Evolutionary conservation across 768 basidiomycete species (phyloP).

Genomic region (Lactarius sanguifluus): DNA sequence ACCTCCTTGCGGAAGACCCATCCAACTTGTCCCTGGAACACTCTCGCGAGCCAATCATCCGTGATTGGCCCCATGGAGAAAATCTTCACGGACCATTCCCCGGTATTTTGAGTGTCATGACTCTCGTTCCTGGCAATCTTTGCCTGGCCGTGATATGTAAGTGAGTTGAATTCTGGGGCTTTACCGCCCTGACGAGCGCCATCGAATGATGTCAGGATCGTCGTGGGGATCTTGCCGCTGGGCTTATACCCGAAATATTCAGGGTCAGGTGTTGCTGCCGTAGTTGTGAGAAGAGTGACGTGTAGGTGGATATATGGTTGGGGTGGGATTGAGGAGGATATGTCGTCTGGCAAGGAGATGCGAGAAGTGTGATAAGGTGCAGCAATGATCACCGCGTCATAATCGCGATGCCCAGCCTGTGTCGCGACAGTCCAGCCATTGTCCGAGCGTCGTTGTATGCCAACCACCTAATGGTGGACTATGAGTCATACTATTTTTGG

Average conservation of each 20-base stretch:
- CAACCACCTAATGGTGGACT: conserved; percentile 43
- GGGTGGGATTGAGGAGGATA: conserved; percentile 55
- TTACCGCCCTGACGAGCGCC: conserved; percentile 54
- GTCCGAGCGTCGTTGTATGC: conserved; percentile 32
- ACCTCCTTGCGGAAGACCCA: conserved; percentile 87
- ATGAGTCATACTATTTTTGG: conserved; percentile 8
- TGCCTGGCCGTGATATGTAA: conserved; percentile 60
- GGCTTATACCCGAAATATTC: conserved; percentile 63
- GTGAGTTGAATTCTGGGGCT: conserved; percentile 81
- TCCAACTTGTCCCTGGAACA: conserved; percentile 66
- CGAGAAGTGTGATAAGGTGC: conserved; percentile 76
- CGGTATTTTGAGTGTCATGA: conserved; percentile 21
- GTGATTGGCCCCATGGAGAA: conserved; percentile 67
- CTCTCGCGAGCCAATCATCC: conserved; percentile 65
- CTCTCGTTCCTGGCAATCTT: conserved; percentile 42
- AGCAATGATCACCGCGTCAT: conserved; percentile 80
- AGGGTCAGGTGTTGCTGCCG: conserved; percentile 56
- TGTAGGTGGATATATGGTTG: conserved; percentile 84
- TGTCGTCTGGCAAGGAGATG: conserved; percentile 50
- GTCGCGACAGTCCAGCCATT: conserved; percentile 56
- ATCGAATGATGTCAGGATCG: conserved; percentile 71
- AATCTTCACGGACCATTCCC: conserved; percentile 80
- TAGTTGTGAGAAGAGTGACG: conserved; percentile 87
- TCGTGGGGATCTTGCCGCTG: conserved; percentile 50
- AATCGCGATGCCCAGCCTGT: conserved; percentile 44